These are phyloP conservation scores for Talaromyces pinophilus DNA, from an alignment of 2,329 filamentous ascomycete species.

Conservation along the genomic window DNA sequence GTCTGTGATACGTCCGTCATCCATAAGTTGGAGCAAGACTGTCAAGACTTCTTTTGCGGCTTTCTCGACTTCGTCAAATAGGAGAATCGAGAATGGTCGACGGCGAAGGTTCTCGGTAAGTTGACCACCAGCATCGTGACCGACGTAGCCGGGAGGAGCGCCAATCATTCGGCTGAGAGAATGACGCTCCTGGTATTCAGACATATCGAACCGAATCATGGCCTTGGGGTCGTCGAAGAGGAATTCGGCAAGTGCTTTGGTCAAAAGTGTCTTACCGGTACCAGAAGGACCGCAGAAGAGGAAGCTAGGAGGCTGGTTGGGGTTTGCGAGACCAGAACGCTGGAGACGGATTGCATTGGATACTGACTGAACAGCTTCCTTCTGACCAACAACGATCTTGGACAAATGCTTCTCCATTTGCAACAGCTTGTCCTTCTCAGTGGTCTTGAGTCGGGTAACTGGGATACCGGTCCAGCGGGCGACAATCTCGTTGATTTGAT, in stretches of 20 bases:
- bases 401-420: conserved; percentile 88
- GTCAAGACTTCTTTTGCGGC: conserved; percentile 96
- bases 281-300: conserved; percentile 98
- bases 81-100: conserved; percentile 93
- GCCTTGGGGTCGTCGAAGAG: conserved; percentile 94
- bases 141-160: conserved; percentile 93
- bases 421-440: conserved; percentile 97
- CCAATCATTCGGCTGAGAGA: conserved; percentile 96
- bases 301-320: conserved; percentile 96
- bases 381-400: conserved; percentile 88
- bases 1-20: conserved; percentile 97
- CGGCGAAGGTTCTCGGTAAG: conserved; percentile 92
- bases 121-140: conserved; percentile 93
- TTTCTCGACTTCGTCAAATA: conserved; percentile 99
- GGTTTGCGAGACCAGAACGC: conserved; percentile 89
- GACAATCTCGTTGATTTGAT: conserved; percentile 99
- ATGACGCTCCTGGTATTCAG: conserved; percentile 97
- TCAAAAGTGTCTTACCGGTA: conserved; percentile 96
- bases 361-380: conserved; percentile 87
- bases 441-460: conserved; percentile 87
- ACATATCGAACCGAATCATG: conserved; percentile 99
- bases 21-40: conserved; percentile 98
- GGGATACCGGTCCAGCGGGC: conserved; percentile 98
- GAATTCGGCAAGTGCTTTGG: conserved; percentile 96
- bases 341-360: conserved; percentile 95